Conservation (phyloP, 2,329 filamentous ascomycete genomes). For the Alternaria atra region DNA sequence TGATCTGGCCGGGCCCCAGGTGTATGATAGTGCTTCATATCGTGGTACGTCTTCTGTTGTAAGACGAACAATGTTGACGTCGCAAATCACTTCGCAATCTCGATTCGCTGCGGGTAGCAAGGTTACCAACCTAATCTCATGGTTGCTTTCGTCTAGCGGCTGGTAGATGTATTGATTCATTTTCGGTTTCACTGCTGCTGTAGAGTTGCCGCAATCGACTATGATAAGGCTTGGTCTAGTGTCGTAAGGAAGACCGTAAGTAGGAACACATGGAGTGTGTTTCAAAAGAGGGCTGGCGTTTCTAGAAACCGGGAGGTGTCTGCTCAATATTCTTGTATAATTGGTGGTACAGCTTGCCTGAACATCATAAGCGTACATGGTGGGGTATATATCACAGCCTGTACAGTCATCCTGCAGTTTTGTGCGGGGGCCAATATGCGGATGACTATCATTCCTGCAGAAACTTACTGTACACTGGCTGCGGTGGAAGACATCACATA, state of each 20-base stretch:
- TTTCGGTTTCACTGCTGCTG: background rate
- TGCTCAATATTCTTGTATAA: background rate
- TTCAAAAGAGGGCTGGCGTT: background rate
- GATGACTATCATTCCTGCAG: too few species aligned
- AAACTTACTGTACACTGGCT: too few species aligned
- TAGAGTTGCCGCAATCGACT: background rate
- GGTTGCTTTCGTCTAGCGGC: background rate
- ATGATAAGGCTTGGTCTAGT: background rate
- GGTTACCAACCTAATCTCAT: background rate
- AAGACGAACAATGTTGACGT: background rate
- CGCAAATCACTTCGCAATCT: slow-evolving; percentile 4
- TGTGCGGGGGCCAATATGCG: background rate
- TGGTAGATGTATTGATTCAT: background rate
- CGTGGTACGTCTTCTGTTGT: background rate
- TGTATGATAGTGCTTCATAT: slow-evolving; percentile 1
- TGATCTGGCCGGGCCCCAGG: background rate
- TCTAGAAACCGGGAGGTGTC: background rate
- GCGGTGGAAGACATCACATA: background rate
- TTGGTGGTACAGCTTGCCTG: background rate
- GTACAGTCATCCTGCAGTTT: background rate
- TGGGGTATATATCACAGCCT: background rate
- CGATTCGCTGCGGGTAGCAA: background rate
- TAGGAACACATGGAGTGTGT: background rate
- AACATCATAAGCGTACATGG: background rate
- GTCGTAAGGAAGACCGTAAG: background rate